phyloP scores from a whole-genome alignment of 371 early-diverging fungal species.

The Apophysomyces elegans region DNA sequence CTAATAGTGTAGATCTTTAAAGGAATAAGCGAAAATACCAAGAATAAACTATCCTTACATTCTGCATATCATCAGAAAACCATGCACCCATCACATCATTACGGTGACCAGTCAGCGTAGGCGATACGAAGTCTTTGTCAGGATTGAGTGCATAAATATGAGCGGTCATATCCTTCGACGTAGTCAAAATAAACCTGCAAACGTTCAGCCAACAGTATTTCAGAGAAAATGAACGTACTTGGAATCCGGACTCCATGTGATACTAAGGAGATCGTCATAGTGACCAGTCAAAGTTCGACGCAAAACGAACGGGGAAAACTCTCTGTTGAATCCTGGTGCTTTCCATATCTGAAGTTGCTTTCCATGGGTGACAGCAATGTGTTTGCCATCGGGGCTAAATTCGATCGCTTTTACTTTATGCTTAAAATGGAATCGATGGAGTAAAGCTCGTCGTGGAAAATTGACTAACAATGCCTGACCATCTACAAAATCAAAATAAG shows the following conservation, averaged over 20 bases:
- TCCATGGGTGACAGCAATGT: conserved; percentile 87
- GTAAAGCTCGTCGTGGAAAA: conserved; percentile 78
- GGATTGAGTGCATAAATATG: conserved; percentile 79
- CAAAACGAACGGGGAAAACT: conserved; percentile 91
- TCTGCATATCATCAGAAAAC: conserved; percentile 81
- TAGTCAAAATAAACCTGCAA: conserved; percentile 74
- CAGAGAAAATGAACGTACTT: conserved; percentile 30
- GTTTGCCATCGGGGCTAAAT: conserved; percentile 83
- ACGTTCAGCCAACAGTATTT: not conserved
- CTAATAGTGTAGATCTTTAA: conserved; percentile 83
- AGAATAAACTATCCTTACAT: conserved; percentile 32
- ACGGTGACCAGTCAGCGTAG: conserved; percentile 86
- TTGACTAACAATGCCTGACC: conserved; percentile 91
- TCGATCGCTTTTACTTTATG: conserved; percentile 76
- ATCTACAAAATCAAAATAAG: conserved; percentile 46
- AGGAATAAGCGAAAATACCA: not conserved
- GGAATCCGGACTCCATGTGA: conserved; percentile 90
- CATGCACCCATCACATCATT: conserved; percentile 89
- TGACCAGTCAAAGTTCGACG: conserved; percentile 83
- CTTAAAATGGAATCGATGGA: conserved; percentile 91
- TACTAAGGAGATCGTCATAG: conserved; percentile 83
- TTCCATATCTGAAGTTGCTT: conserved; percentile 91
- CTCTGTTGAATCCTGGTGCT: conserved; percentile 88
- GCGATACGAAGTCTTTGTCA: conserved; percentile 65
- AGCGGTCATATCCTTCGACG: conserved; percentile 92